Evolutionary conservation across 352 stramenopile genomes (phyloP), one percentile per base, ranked within the genome.

Genomic region (Pythium periplocum): DNA sequence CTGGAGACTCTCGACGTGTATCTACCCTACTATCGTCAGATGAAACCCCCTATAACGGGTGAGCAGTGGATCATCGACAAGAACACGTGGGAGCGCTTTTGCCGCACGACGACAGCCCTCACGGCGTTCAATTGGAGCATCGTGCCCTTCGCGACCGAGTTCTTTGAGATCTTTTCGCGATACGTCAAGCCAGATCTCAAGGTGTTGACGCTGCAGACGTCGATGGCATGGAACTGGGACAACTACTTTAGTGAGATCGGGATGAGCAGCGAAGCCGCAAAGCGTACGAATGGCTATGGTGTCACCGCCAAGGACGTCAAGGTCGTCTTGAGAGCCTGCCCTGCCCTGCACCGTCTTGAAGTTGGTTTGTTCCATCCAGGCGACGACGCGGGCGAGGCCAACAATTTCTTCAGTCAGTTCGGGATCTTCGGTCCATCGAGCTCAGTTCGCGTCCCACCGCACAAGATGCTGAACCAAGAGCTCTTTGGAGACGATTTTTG

Each of bases 21-120:
- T 26, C 17, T 26, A 26, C 17, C 17, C 17, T 0, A 26, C 17
- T 26, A 26, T 26, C 17, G 17, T 26, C 17, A 42, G 7, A 42
- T 42, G 38, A 12, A 12, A 12, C 12, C 0, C 38, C 38, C 12
- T 8, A 42, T 42, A 8, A 42, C 7, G 3, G 30, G 34, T 11
- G 51, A 57, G 45, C 35, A 66, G 48, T 64, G 72, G 37, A 70
- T 61, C 47, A 66, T 83, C 0, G 54, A 60, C 1, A 36, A 47
- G 1, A 55, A 61, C 3, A 57, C 71, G 3, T 86, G 75, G 73
- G 70, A 66, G 7, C 41, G 26, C 1, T 86, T 83, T 43, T 84
- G 73, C 41, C 45, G 39, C 10, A 58, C 49, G 4, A 78, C 71
- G 17, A 51, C 57, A 17, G 34, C 51, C 0, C 43, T 58, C 2